A percentile compares a stretch with the other conserved stretches of the same genome.
Evolutionary conservation across 345 rosid species (phyloP).

Genomic region (Rhizophora apiculata): DNA sequence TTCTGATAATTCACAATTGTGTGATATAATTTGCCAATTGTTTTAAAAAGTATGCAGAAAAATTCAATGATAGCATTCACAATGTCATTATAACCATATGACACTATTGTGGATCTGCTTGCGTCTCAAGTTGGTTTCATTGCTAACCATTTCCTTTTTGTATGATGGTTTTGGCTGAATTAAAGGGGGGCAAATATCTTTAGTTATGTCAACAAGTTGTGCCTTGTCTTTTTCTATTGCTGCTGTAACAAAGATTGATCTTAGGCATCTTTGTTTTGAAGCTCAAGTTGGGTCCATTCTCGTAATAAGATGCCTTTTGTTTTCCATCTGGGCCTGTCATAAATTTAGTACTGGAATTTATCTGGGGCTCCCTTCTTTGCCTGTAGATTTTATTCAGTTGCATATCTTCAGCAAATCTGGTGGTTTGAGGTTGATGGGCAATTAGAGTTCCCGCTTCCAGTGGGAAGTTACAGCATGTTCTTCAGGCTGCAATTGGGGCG

Average conservation of each 20-base stretch:
- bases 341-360: constrained; percentile 15
- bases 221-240: not conserved
- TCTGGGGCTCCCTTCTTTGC: constrained; percentile 11
- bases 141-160: too few relatives aligned
- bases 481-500: constrained; percentile 75
- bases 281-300: not conserved
- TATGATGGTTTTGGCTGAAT: too few relatives aligned
- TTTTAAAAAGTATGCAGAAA: too few relatives aligned
- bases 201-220: not conserved
- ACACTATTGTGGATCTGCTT: too few relatives aligned
- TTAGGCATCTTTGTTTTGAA: not conserved
- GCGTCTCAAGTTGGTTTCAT: too few relatives aligned
- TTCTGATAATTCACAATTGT: too few relatives aligned
- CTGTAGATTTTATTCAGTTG: constrained; percentile 58
- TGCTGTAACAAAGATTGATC: not conserved
- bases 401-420: constrained; percentile 95
- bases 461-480: constrained; percentile 68
- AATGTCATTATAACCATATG: too few relatives aligned
- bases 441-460: constrained; percentile 67
- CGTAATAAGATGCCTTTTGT: not conserved
- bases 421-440: constrained; percentile 92
- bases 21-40: too few relatives aligned
- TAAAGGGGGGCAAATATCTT: not conserved
- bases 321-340: not conserved
- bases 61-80: too few relatives aligned